These are phyloP conservation scores for Lodderomyces parapsilosis DNA, from an alignment of 1,139 yeast species.

Conservation along the genomic window DNA sequence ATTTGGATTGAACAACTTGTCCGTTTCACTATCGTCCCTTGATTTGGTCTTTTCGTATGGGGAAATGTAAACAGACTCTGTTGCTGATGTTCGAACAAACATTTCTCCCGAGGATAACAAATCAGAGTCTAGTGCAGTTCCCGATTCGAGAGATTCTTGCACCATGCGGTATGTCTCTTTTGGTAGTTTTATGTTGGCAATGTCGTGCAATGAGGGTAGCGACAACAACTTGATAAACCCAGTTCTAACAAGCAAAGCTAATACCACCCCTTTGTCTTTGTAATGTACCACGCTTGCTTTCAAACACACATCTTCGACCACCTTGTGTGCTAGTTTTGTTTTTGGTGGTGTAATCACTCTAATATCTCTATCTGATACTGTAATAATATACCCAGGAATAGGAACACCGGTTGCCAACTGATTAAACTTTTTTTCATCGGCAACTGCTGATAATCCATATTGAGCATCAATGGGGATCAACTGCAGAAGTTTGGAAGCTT, in stretches of 20 bases:
- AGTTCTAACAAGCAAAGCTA: slow-evolving; percentile 36
- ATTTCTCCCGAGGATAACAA: slow-evolving; percentile 74
- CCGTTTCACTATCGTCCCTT: slow-evolving; percentile 33
- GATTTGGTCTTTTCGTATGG: slow-evolving; percentile 14
- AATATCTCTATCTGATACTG: slow-evolving; percentile 60
- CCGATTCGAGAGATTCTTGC: slow-evolving; percentile 23
- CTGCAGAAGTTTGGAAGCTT: slow-evolving; percentile 50
- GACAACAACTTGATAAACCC: slow-evolving; percentile 42
- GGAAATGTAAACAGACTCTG: slow-evolving; percentile 46
- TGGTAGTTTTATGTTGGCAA: slow-evolving; percentile 36
- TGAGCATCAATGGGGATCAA: slow-evolving; percentile 59
- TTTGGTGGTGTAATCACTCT: slow-evolving; percentile 63
- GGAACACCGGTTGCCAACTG: slow-evolving; percentile 61
- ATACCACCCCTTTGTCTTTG: slow-evolving; percentile 29
- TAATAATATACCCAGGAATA: slow-evolving; percentile 62
- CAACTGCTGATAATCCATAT: slow-evolving; percentile 64
- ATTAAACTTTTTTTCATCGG: slow-evolving; percentile 58
- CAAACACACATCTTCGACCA: slow-evolving; percentile 63
- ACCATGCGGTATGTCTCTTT: slow-evolving; percentile 30
- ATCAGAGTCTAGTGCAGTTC: slow-evolving; percentile 25
- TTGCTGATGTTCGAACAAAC: slow-evolving; percentile 54
- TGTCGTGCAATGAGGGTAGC: slow-evolving; percentile 39
- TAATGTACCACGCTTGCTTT: slow-evolving; percentile 37
- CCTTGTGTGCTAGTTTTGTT: slow-evolving; percentile 60
- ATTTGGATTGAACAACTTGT: slow-evolving; percentile 57